A percentile compares a stretch with the other conserved stretches of the same genome.
Conservation (phyloP, 345 rosid genomes). For the Lepidium aucheri region DNA sequence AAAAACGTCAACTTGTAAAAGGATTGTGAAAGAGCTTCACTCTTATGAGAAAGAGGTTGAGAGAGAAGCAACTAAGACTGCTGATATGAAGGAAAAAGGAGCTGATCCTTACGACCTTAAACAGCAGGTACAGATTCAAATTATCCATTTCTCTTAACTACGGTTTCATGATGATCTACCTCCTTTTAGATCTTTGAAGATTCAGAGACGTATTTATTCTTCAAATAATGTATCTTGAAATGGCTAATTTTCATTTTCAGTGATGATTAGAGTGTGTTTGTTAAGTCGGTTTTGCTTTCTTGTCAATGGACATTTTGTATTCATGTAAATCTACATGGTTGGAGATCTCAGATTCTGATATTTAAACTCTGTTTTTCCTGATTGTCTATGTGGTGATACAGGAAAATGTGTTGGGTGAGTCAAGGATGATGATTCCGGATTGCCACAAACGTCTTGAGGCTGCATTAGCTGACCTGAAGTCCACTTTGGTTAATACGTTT, state of each 20-base stretch:
- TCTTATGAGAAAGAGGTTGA: conserved; percentile 95
- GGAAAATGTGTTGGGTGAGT: conserved; percentile 96
- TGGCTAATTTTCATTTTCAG: neutral
- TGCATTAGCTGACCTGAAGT: conserved; percentile 65
- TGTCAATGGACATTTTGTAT: neutral
- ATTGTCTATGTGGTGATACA: conserved; percentile 20
- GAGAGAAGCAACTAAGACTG: conserved; percentile 80
- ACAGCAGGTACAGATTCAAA: conserved; percentile 53
- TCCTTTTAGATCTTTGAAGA: too few relatives aligned
- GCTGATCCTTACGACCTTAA: conserved; percentile 93
- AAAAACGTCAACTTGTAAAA: conserved; percentile 70
- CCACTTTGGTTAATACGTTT: conserved; percentile 47
- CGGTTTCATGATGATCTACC: too few relatives aligned
- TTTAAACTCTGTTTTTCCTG: neutral
- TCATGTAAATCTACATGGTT: neutral
- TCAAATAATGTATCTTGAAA: neutral
- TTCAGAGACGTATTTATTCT: too few relatives aligned
- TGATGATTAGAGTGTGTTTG: neutral
- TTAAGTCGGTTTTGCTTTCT: neutral
- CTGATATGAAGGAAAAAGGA: conserved; percentile 81
- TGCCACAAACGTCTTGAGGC: conserved; percentile 81
- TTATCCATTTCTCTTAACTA: too few relatives aligned
- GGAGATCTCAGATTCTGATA: neutral
- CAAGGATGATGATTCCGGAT: conserved; percentile 97
- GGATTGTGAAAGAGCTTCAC: conserved; percentile 68